Percentiles rank a stretch among this genome's conserved stretches.
Conservation (phyloP, 2,329 filamentous ascomycete genomes). For the Gremmenia infestans region DNA sequence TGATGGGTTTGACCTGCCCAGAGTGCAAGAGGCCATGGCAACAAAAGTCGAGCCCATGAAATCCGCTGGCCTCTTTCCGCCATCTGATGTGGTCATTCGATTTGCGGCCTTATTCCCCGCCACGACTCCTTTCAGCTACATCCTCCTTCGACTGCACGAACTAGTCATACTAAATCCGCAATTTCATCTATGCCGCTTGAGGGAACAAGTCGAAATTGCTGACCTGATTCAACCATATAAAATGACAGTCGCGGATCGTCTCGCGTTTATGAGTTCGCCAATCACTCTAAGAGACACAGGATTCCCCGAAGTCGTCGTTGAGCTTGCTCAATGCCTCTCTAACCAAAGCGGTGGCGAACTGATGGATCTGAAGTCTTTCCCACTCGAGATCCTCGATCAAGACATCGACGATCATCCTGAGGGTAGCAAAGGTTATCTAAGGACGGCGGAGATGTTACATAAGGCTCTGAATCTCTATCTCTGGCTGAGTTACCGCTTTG, state of each 20-base stretch:
- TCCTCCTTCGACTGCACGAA: conserved; percentile 70
- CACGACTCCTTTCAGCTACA: conserved; percentile 75
- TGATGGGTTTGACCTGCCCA: conserved; percentile 60
- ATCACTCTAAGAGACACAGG: conserved; percentile 48
- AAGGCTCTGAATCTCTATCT: conserved; percentile 79
- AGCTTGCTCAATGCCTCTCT: conserved; percentile 66
- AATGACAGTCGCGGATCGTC: conserved; percentile 67
- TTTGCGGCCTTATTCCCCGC: conserved; percentile 80
- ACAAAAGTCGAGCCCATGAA: conserved; percentile 60
- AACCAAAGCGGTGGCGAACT: conserved; percentile 69
- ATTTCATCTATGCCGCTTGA: conserved; percentile 66
- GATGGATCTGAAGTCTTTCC: conserved; percentile 64
- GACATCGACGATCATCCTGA: conserved; percentile 33
- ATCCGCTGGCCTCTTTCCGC: conserved; percentile 70
- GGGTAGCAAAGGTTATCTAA: conserved; percentile 47
- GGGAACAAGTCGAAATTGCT: conserved; percentile 58
- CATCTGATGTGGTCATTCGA: conserved; percentile 62
- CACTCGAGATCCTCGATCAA: conserved; percentile 69
- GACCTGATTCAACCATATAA: conserved; percentile 69
- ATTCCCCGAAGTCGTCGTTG: conserved; percentile 48
- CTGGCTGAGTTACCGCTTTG: conserved; percentile 89
- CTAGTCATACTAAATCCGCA: conserved; percentile 53
- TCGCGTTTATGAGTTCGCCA: conserved; percentile 71
- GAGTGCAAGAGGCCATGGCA: conserved; percentile 58
- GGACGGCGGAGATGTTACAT: conserved; percentile 71